A percentile compares a stretch with the other conserved stretches of the same genome.
Evolutionary conservation across 805 yeast species (phyloP).

Genomic region (Peterozyma toletana): DNA sequence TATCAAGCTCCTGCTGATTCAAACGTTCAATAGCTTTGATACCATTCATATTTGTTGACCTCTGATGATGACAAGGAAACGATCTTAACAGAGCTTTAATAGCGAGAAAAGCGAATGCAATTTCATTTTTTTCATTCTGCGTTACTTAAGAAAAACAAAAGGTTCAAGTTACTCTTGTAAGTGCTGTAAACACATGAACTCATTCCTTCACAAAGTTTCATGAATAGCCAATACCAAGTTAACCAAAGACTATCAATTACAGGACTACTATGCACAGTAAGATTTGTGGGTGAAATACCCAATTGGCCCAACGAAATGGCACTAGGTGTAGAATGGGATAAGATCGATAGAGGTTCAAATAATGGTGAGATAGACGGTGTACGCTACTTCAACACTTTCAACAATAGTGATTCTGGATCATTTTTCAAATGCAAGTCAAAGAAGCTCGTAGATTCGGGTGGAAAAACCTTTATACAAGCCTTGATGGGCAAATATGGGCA

Average conservation of each 20-base stretch:
- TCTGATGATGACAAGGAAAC: no score
- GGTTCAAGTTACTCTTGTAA: not conserved
- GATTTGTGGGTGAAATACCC: slow-evolving; percentile 52
- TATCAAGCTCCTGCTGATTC: slow-evolving; percentile 61
- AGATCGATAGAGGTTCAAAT: slow-evolving; percentile 60
- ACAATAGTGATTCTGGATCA: slow-evolving; percentile 45
- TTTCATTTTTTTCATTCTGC: not conserved
- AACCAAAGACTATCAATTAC: slow-evolving; percentile 22
- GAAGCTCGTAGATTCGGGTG: slow-evolving; percentile 19
- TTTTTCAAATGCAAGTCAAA: slow-evolving; percentile 43
- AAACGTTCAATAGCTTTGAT: slow-evolving; percentile 41
- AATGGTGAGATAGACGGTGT: slow-evolving; percentile 51
- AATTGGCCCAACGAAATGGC: slow-evolving; percentile 55
- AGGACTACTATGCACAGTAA: slow-evolving; percentile 55
- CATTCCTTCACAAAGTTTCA: not conserved
- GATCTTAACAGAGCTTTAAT: slow-evolving; percentile 3
- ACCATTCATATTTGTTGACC: slow-evolving; percentile 11
- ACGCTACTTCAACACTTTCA: slow-evolving; percentile 40
- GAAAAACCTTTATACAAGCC: slow-evolving; percentile 36
- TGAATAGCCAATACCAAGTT: slow-evolving; percentile 2
- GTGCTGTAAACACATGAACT: not conserved
- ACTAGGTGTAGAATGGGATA: slow-evolving; percentile 86
- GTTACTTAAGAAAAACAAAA: not conserved
- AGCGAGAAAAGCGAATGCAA: no score
- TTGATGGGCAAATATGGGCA: slow-evolving; percentile 40